Conservation (phyloP, 2,329 filamentous ascomycete genomes). For the Parafenestella ontariensis region DNA sequence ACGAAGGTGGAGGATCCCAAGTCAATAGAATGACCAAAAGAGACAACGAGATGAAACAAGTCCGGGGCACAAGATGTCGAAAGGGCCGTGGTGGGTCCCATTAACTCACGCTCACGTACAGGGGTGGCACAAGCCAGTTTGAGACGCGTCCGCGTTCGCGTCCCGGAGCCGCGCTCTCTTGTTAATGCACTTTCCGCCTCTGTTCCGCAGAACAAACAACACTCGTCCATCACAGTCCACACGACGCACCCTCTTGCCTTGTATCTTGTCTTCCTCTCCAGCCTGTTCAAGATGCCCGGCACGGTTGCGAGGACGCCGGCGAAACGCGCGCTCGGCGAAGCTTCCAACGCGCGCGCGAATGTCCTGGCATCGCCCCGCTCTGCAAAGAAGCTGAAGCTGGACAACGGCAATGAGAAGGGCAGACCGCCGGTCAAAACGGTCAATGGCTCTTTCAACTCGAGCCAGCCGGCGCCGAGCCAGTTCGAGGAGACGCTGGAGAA, state of each 20-base stretch:
- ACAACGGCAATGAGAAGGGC: slow-evolving; percentile 63
- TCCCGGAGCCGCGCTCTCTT: slow-evolving; percentile 32
- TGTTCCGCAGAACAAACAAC: slow-evolving; percentile 24
- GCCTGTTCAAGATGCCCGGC: slow-evolving; percentile 37
- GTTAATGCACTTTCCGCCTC: slow-evolving; percentile 30
- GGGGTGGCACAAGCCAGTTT: slow-evolving; percentile 29
- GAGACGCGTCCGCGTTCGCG: slow-evolving; percentile 44
- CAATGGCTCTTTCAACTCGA: slow-evolving; percentile 63
- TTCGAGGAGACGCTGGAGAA: slow-evolving; percentile 98
- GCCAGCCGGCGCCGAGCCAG: slow-evolving; percentile 86
- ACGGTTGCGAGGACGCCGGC: slow-evolving; percentile 46
- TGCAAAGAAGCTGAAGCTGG: slow-evolving; percentile 85
- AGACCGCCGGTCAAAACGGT: slow-evolving; percentile 70
- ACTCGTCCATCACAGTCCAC: slow-evolving; percentile 1
- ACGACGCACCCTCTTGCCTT: slow-evolving; percentile 3
- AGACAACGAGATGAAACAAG: no score
- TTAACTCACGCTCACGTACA: slow-evolving; percentile 32
- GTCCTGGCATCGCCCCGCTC: slow-evolving; percentile 56
- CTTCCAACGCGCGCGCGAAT: slow-evolving; percentile 54
- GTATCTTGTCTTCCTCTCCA: neutral
- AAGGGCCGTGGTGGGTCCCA: slow-evolving; percentile 19
- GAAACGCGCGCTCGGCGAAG: slow-evolving; percentile 58
- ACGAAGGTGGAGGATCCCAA: neutral
- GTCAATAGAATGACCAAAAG: no score
- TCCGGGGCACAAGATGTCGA: no score